Base-by-base conservation (phyloP, 208 protist species). In the Trypanosomatidae sp. region DNA sequence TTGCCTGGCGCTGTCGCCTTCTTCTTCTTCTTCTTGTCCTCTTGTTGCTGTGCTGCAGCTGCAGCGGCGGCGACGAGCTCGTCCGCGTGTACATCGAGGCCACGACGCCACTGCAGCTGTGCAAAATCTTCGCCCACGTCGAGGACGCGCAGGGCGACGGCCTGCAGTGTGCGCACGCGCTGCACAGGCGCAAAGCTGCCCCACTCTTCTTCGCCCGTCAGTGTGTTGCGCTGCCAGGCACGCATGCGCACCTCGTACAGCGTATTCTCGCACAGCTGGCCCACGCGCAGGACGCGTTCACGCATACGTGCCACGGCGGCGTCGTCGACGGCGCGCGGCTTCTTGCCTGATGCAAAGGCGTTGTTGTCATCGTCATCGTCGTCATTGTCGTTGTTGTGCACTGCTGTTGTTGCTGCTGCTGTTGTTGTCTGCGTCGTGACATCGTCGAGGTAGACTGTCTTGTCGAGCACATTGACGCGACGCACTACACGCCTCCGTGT, bases 41-140 rank as follows among this genome's bases (percentile, higher is more conserved):
- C 1, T 37, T 24, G 33, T 30, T 0, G 33, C 15, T 6, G 6
- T 32, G 27, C 32, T 39, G 43, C n/a, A n/a, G n/a, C n/a, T n/a
- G n/a, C n/a, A n/a, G n/a, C n/a, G n/a, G n/a, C n/a, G n/a, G n/a
- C n/a, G n/a, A n/a, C n/a, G n/a, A n/a, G n/a, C n/a, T n/a, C n/a
- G n/a, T n/a, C n/a, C n/a, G 26, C 25, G 8, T 43, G 41, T 18
- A 73, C 59, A 2, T 58, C 48, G 2, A 91, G 55, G 6, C 61
- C 78, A 26, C 76, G 78, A 8, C 54, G 56, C 84, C 88, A 95
- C 25, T 67, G 50, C 23, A 95, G 19, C 41, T 87, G 79, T 0
- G 71, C 78, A 54, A 93, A 93, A 43, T 93, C 76, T 50, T 95
- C 88, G 30, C 88, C 88, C 39, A 95, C 50, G 39, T 95, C 83